Conservation (phyloP, 164 flowering plant species). For the Vitis amurensis region DNA sequence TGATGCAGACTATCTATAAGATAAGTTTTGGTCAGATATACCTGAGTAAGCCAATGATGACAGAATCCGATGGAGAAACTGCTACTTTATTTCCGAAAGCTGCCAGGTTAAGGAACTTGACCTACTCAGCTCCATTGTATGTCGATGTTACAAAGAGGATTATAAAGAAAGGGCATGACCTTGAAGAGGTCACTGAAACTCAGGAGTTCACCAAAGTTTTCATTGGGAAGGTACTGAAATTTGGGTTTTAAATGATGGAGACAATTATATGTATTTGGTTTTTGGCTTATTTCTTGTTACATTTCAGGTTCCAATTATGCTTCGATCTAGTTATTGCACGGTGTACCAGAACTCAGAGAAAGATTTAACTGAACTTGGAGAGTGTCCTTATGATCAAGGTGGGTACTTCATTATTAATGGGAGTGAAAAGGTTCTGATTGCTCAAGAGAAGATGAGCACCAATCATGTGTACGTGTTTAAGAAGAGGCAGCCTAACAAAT, state of each 20-base stretch:
- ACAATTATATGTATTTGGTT: neutral
- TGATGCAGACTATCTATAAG: conserved; percentile 91
- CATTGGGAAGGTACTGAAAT: conserved; percentile 75
- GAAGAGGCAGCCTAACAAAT: conserved; percentile 98
- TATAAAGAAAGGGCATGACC: conserved; percentile 93
- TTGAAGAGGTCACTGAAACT: conserved; percentile 92
- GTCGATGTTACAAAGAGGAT: conserved; percentile 89
- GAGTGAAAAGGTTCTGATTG: conserved; percentile 96
- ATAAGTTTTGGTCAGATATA: conserved; percentile 96
- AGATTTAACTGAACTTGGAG: conserved; percentile 97
- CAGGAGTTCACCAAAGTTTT: conserved; percentile 94
- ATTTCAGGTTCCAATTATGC: conserved; percentile 93
- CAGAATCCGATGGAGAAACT: conserved; percentile 98
- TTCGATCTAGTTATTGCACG: conserved; percentile 94
- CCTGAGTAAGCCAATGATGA: conserved; percentile 98
- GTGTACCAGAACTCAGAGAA: conserved; percentile 88
- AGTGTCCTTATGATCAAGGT: conserved; percentile 99
- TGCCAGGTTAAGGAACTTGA: conserved; percentile 89
- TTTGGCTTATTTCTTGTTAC: neutral
- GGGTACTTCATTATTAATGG: conserved; percentile 98
- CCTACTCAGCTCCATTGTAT: conserved; percentile 94
- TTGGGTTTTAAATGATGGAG: neutral
- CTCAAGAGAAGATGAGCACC: conserved; percentile 99
- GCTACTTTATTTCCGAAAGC: conserved; percentile 96
- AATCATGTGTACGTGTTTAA: conserved; percentile 98